Evolutionary conservation across 2,329 filamentous ascomycete species (phyloP).

Genomic region (Fusarium sp.): DNA sequence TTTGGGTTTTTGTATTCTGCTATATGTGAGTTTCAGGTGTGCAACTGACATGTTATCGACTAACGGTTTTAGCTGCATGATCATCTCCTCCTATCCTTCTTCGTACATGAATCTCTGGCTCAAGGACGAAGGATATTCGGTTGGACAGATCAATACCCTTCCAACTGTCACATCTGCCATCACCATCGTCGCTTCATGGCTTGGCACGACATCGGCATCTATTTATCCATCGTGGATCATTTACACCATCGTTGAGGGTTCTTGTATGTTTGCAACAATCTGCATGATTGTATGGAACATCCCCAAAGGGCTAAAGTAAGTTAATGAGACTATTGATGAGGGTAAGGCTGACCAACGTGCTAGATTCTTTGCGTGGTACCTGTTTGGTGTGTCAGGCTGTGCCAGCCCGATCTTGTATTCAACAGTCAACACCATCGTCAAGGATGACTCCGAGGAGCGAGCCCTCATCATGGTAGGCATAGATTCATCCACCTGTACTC

Average conservation of each 20-base stretch:
- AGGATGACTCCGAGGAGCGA: neutral
- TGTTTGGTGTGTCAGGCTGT: neutral
- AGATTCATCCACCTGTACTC: too few relatives aligned
- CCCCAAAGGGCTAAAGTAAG: constrained; percentile 10
- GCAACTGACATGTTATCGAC: too few relatives aligned
- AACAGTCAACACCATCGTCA: neutral
- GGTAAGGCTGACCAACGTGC: neutral
- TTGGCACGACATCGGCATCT: constrained; percentile 41
- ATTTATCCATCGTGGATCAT: constrained; percentile 15
- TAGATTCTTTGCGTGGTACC: neutral
- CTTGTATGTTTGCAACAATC: constrained; percentile 10
- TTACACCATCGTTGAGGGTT: neutral
- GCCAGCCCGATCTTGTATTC: neutral
- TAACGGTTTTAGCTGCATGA: constrained; percentile 13
- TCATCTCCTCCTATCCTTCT: constrained; percentile 42
- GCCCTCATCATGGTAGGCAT: neutral
- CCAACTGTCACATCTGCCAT: constrained; percentile 46
- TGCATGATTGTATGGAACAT: constrained; percentile 23
- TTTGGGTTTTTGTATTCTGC: constrained; percentile 1
- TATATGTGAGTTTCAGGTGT: neutral
- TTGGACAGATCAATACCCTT: constrained; percentile 45
- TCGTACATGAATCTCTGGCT: constrained; percentile 47
- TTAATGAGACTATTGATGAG: neutral
- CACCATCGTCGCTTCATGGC: constrained; percentile 43
- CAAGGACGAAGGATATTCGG: constrained; percentile 33